Percentiles rank a stretch among this genome's conserved stretches.
phyloP scores from a whole-genome alignment of 345 rosid genomes.

The Populus ilicifolia region DNA sequence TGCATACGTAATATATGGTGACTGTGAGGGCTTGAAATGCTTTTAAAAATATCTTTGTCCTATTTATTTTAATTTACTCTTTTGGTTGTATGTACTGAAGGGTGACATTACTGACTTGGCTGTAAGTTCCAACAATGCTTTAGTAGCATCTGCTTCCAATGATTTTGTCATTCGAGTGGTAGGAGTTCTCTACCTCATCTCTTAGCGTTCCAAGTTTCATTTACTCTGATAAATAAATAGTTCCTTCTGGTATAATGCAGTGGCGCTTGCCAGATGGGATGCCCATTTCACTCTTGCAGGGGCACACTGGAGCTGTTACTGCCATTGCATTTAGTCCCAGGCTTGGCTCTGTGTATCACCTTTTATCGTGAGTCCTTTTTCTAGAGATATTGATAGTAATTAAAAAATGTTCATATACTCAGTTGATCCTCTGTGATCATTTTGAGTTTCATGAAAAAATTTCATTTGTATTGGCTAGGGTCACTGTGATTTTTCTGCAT shows the following conservation, averaged over 20 bases:
- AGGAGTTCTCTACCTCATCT: slow-evolving; percentile 34
- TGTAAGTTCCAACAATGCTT: slow-evolving; percentile 83
- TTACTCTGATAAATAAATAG: slow-evolving; percentile 6
- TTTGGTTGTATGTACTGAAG: slow-evolving; percentile 40
- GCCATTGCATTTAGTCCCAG: slow-evolving; percentile 98
- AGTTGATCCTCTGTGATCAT: slow-evolving; percentile 16
- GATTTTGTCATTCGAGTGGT: slow-evolving; percentile 92
- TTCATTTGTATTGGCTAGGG: background rate
- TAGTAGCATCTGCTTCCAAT: slow-evolving; percentile 96
- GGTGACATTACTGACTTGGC: slow-evolving; percentile 99
- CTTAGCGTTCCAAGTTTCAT: slow-evolving; percentile 11
- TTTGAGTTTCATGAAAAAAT: slow-evolving; percentile 12
- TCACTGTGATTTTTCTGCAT: slow-evolving; percentile 7
- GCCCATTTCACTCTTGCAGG: slow-evolving; percentile 90
- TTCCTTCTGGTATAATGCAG: slow-evolving; percentile 35
- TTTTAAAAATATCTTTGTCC: background rate
- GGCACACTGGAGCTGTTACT: slow-evolving; percentile 94
- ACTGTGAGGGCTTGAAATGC: background rate
- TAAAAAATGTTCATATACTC: background rate
- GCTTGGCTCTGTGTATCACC: slow-evolving; percentile 81
- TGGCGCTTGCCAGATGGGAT: slow-evolving; percentile 98
- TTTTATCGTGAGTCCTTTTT: slow-evolving; percentile 77
- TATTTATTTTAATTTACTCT: slow-evolving; percentile 13
- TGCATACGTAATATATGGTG: slow-evolving; percentile 1
- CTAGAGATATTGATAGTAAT: background rate